These are phyloP conservation scores for Cladochytrium replicatum DNA, from an alignment of 192 early-diverging fungal species.

Conservation along the genomic window DNA sequence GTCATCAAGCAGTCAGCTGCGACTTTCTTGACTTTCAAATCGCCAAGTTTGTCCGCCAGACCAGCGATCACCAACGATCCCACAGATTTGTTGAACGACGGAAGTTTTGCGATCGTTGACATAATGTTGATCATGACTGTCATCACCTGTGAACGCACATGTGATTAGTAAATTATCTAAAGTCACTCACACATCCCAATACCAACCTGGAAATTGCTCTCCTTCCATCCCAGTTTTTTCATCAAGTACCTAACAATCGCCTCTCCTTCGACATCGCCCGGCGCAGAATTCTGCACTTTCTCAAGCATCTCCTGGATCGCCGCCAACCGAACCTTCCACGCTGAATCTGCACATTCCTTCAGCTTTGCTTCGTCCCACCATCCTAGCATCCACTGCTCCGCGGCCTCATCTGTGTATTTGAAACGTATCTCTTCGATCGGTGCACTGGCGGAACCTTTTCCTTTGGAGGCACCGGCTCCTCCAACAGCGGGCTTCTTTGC, in stretches of 20 bases:
- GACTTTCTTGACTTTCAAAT: slow-evolving; percentile 84
- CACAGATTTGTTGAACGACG: slow-evolving; percentile 60
- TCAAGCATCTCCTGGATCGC: slow-evolving; percentile 64
- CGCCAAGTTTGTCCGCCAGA: slow-evolving; percentile 87
- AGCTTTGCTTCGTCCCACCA: slow-evolving; percentile 50
- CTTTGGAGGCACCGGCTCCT: slow-evolving; percentile 11
- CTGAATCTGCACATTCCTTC: slow-evolving; percentile 50
- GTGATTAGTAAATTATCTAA: slow-evolving; percentile 2
- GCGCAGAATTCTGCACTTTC: slow-evolving; percentile 45
- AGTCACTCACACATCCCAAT: background rate
- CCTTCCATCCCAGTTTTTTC: slow-evolving; percentile 91
- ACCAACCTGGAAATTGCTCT: slow-evolving; percentile 95
- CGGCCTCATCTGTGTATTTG: slow-evolving; percentile 54
- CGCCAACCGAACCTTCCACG: slow-evolving; percentile 83
- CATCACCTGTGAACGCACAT: slow-evolving; percentile 33
- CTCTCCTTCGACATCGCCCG: slow-evolving; percentile 58
- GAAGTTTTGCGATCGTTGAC: slow-evolving; percentile 47
- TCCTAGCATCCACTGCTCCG: slow-evolving; percentile 51
- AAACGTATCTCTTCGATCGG: slow-evolving; percentile 37
- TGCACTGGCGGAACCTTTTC: slow-evolving; percentile 15
- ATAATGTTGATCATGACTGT: slow-evolving; percentile 63
- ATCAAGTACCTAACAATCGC: slow-evolving; percentile 67
- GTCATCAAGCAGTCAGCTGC: slow-evolving; percentile 68
- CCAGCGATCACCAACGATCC: slow-evolving; percentile 61
- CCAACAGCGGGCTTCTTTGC: slow-evolving; percentile 7